Base-by-base conservation (phyloP, 139 green algal genomes). In the Micractinium sp. region DNA sequence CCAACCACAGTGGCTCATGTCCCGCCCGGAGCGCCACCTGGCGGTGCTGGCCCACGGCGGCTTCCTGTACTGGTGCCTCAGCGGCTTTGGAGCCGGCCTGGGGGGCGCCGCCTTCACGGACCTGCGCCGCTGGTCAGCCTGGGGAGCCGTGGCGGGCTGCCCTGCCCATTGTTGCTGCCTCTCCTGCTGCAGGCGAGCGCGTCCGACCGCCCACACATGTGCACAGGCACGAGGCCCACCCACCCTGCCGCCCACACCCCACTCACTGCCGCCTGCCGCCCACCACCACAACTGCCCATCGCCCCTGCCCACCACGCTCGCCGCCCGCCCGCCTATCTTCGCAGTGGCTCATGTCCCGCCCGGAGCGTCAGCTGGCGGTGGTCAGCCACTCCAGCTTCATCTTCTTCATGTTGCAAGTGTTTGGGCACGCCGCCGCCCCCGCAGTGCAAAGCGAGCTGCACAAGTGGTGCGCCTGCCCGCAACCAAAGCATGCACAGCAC, bases 291-390 rank as follows among this genome's bases (percentile, higher is more conserved):
- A 3, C 63, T 71, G 63, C 63, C 63, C 63, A 27, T 27, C 14
- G 20, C 20, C 63, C 63, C 63, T 67, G 60, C 69, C 69, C 69
- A 76, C 23, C 69, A 76, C 69, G 27, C 31, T 19, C 31, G 69
- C 27, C 69, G 71, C 31, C 71, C 14, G 29, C 31, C 31, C 27
- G 69, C 76, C 35, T 82, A 35, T 35, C 18, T 15, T 73, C 75
- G 66, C 66, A 92, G 67, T 92, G 81, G 79, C 53, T 92, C 23
- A 82, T 90, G 80, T 19, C 36, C 71, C 93, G 87, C n/a, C 90
- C 90, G 22, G 89, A 95, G 86, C 78, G n/a, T 5, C 56, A 90
- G 66, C 92, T 95, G 66, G 93, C 93, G 16, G 92, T 95, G 60
- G 93, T 95, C 9, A 89, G 63, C 31, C 93, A 95, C 74, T 91